These are phyloP conservation scores for Ceratobasidium sp. DNA, from an alignment of 1,284 basidiomycete species.

Conservation along the genomic window DNA sequence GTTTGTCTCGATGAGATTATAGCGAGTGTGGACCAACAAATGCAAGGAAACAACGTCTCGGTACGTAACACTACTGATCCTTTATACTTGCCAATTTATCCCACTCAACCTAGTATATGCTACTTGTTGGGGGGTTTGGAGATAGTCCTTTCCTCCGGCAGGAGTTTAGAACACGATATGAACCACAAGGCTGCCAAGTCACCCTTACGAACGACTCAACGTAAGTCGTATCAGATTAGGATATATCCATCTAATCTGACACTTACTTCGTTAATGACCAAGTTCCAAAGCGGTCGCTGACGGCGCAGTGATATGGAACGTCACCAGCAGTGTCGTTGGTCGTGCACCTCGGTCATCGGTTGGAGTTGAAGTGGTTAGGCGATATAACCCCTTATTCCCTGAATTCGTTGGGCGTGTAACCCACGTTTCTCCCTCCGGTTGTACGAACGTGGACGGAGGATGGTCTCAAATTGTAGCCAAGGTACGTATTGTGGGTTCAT, in stretches of 20 bases:
- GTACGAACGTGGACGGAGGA: background rate
- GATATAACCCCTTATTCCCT: background rate
- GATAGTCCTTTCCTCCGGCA: constrained; percentile 43
- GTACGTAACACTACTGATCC: background rate
- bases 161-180: constrained; percentile 26
- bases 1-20: constrained; percentile 18
- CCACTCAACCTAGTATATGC: constrained; percentile 30
- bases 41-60: constrained; percentile 9
- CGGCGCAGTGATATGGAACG: constrained; percentile 47
- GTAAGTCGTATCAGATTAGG: constrained; percentile 21
- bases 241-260: too few relatives aligned
- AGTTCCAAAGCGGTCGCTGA: constrained; percentile 48
- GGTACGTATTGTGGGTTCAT: constrained; percentile 8
- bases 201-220: constrained; percentile 44
- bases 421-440: constrained; percentile 3
- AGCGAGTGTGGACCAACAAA: constrained; percentile 22
- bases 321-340: constrained; percentile 26
- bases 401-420: constrained; percentile 7
- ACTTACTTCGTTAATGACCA: too few relatives aligned
- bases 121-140: constrained; percentile 47
- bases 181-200: constrained; percentile 20
- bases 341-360: constrained; percentile 37
- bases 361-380: constrained; percentile 6
- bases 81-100: background rate
- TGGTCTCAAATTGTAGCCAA: constrained; percentile 35